A percentile compares a stretch with the other conserved stretches of the same genome.
Conservation (phyloP, 805 yeast genomes). For the Ogataea thermomethanolica region DNA sequence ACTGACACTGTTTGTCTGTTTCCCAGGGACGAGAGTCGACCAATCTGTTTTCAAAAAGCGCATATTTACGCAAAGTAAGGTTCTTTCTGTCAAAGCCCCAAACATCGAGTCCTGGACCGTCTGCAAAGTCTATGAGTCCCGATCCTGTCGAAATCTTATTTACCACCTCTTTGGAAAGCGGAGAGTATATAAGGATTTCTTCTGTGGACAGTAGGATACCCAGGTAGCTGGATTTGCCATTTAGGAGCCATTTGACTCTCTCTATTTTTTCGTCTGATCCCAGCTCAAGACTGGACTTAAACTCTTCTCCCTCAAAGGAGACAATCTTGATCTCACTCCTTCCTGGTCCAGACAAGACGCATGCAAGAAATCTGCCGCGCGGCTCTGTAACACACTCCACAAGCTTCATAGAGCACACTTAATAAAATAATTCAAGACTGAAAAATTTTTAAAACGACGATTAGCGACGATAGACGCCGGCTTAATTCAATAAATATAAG, state of each 20-base stretch:
- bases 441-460: slow-evolving; percentile 7
- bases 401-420: slow-evolving; percentile 8
- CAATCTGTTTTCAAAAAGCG: slow-evolving; percentile 22
- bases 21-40: slow-evolving; percentile 21
- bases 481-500: slow-evolving; percentile 3
- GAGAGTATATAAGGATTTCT: slow-evolving; percentile 43
- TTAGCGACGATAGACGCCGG: slow-evolving; percentile 8
- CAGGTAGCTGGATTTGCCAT: slow-evolving; percentile 15
- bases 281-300: slow-evolving; percentile 38
- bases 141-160: slow-evolving; percentile 35
- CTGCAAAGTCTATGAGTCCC: slow-evolving; percentile 27
- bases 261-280: slow-evolving; percentile 37
- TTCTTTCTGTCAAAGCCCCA: slow-evolving; percentile 30
- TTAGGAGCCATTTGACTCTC: slow-evolving; percentile 12
- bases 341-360: slow-evolving; percentile 40
- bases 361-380: slow-evolving; percentile 22
- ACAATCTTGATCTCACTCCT: slow-evolving; percentile 46
- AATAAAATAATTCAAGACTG: slow-evolving; percentile 1
- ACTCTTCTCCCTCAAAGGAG: slow-evolving; percentile 26
- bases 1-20: slow-evolving; percentile 18
- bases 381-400: slow-evolving; percentile 18
- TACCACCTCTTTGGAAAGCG: slow-evolving; percentile 37
- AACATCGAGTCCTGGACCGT: slow-evolving; percentile 23
- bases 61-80: slow-evolving; percentile 26
- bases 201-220: slow-evolving; percentile 32